phyloP scores from a whole-genome alignment of 1,139 yeast species.

The Meyerozyma guilliermondii region DNA sequence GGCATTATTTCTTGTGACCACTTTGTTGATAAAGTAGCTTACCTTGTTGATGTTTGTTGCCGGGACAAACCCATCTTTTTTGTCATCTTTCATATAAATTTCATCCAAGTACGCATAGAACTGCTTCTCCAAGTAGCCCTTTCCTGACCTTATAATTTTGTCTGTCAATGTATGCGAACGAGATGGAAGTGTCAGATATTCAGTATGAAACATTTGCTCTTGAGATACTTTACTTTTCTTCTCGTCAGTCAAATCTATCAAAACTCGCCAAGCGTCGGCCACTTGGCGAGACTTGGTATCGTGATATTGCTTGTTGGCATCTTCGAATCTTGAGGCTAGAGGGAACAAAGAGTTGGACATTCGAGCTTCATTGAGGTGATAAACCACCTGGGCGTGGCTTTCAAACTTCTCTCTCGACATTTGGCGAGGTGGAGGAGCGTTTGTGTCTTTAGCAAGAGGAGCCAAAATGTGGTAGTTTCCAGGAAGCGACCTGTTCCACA shows the following conservation, averaged over 20 bases:
- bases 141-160: slow-evolving; percentile 53
- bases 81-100: slow-evolving; percentile 57
- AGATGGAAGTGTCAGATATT: slow-evolving; percentile 15
- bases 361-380: slow-evolving; percentile 66
- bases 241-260: slow-evolving; percentile 40
- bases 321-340: slow-evolving; percentile 49
- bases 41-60: slow-evolving; percentile 72
- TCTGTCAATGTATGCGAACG: slow-evolving; percentile 28
- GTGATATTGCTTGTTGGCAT: slow-evolving; percentile 43
- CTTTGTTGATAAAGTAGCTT: slow-evolving; percentile 56
- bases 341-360: slow-evolving; percentile 47
- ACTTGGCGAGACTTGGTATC: slow-evolving; percentile 61
- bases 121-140: slow-evolving; percentile 64
- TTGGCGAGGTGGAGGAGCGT: slow-evolving; percentile 24
- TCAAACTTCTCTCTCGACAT: slow-evolving; percentile 59
- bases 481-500: slow-evolving; percentile 35
- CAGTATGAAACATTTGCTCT: slow-evolving; percentile 44
- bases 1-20: slow-evolving; percentile 35
- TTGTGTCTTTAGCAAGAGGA: slow-evolving; percentile 20
- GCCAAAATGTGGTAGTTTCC: slow-evolving; percentile 34
- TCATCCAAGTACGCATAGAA: slow-evolving; percentile 71
- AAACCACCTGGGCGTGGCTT: slow-evolving; percentile 65
- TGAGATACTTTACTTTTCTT: slow-evolving; percentile 28
- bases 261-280: slow-evolving; percentile 59
- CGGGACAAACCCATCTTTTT: slow-evolving; percentile 44